Conservation (phyloP, 2,329 filamentous ascomycete species). For the Beauveria scarabaeidicola region DNA sequence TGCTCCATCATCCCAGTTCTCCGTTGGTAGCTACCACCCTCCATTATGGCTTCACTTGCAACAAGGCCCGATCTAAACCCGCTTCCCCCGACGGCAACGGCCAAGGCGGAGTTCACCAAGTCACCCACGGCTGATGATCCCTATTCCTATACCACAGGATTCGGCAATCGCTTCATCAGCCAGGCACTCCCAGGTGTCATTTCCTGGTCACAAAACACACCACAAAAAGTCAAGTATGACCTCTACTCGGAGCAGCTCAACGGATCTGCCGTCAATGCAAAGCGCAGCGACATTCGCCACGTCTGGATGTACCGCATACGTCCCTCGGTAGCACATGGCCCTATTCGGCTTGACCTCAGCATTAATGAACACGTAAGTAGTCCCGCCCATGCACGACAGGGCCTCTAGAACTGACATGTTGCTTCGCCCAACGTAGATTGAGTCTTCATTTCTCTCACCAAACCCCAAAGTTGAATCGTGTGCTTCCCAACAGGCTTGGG, state of each 20-base stretch:
- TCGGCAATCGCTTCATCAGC: conserved; percentile 42
- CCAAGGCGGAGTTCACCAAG: conserved; percentile 16
- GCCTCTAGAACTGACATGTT: background rate
- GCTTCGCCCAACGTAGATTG: conserved; percentile 16
- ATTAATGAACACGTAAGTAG: conserved; percentile 21
- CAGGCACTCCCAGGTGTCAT: conserved; percentile 38
- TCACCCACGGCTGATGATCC: conserved; percentile 25
- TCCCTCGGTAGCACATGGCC: conserved; percentile 25
- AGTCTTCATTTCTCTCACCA: conserved; percentile 36
- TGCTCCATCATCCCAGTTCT: background rate
- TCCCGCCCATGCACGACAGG: background rate
- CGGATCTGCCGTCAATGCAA: conserved; percentile 29
- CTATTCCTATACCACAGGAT: conserved; percentile 48
- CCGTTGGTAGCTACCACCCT: background rate
- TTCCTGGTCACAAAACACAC: conserved; percentile 35
- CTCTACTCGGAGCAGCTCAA: conserved; percentile 41
- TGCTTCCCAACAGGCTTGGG: conserved; percentile 40
- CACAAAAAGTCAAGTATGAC: conserved; percentile 33
- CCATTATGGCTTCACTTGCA: background rate
- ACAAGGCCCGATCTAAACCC: background rate
- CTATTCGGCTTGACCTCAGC: conserved; percentile 14
- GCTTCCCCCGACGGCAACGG: conserved; percentile 13
- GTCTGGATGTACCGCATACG: conserved; percentile 27
- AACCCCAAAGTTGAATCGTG: conserved; percentile 38
- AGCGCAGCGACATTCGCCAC: conserved; percentile 22